phyloP scores from a whole-genome alignment of 169 alveolate species.

The Ichthyophthirius multifiliis region DNA sequence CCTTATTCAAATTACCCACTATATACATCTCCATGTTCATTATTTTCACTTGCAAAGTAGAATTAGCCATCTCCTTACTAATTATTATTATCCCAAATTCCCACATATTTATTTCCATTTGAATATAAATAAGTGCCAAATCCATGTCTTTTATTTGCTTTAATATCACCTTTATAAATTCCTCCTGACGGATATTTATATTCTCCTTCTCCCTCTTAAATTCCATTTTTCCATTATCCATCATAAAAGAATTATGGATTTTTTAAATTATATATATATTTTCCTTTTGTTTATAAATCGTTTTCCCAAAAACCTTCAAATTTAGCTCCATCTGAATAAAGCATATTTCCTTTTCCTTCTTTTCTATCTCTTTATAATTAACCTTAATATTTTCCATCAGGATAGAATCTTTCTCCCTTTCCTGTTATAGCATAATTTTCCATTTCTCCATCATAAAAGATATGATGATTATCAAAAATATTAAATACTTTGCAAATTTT shows the following conservation, averaged over 20 bases:
- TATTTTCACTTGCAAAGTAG: slow-evolving; percentile 1
- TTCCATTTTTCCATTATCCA: background rate
- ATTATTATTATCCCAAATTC: slow-evolving; percentile 5
- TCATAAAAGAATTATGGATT: background rate
- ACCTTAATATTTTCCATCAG: background rate
- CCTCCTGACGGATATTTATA: background rate
- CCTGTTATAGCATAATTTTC: background rate
- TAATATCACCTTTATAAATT: slow-evolving; percentile 19
- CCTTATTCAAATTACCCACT: background rate
- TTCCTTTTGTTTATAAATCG: background rate
- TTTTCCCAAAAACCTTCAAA: slow-evolving; percentile 26
- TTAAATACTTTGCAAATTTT: background rate
- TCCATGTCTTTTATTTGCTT: slow-evolving; percentile 20
- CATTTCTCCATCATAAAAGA: background rate
- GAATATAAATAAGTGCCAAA: slow-evolving; percentile 11
- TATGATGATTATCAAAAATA: background rate
- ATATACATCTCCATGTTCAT: background rate
- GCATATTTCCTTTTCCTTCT: slow-evolving; percentile 10
- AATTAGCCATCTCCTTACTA: slow-evolving; percentile 24
- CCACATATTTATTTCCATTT: slow-evolving; percentile 16
- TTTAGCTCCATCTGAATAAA: slow-evolving; percentile 30
- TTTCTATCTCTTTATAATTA: slow-evolving; percentile 21
- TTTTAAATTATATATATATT: background rate
- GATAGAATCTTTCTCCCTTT: background rate
- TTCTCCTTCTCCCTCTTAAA: background rate